Evolutionary conservation across 495 filamentous ascomycete genomes (phyloP).

Genomic region (Trypethelium eluteriae): DNA sequence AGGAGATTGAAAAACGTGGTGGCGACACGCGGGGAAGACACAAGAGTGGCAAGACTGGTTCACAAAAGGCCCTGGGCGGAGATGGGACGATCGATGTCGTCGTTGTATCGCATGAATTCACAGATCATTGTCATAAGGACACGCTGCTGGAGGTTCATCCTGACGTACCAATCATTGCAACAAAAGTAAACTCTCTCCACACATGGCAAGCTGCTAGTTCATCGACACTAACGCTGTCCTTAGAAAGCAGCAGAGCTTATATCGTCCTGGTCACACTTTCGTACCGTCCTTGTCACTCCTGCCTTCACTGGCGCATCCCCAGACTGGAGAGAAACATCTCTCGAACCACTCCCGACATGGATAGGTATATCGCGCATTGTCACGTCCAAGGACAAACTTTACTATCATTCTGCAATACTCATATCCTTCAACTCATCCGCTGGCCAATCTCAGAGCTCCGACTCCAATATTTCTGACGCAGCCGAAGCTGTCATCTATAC

Average conservation of each 20-base stretch:
- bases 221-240: constrained; percentile 20
- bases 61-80: background rate
- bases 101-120: constrained; percentile 49
- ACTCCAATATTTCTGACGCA: constrained; percentile 16
- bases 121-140: constrained; percentile 50
- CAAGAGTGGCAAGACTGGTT: background rate
- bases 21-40: constrained; percentile 4
- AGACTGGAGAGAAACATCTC: constrained; percentile 43
- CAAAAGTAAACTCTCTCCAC: constrained; percentile 23
- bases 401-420: constrained; percentile 48
- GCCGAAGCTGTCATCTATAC: constrained; percentile 50
- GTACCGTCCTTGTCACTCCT: constrained; percentile 32
- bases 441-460: background rate
- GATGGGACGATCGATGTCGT: constrained; percentile 40
- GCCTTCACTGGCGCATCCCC: constrained; percentile 38
- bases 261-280: constrained; percentile 33
- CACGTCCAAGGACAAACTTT: constrained; percentile 38
- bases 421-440: constrained; percentile 36
- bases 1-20: constrained; percentile 28
- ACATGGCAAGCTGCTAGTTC: constrained; percentile 37
- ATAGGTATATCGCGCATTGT: constrained; percentile 19
- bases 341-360: constrained; percentile 32
- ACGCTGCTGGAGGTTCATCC: constrained; percentile 45
- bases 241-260: constrained; percentile 41
- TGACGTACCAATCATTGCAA: constrained; percentile 44